Percentiles rank a stretch among this genome's conserved stretches.
phyloP scores from a whole-genome alignment of 1,284 basidiomycete genomes.

The Heterobasidion occidentale region DNA sequence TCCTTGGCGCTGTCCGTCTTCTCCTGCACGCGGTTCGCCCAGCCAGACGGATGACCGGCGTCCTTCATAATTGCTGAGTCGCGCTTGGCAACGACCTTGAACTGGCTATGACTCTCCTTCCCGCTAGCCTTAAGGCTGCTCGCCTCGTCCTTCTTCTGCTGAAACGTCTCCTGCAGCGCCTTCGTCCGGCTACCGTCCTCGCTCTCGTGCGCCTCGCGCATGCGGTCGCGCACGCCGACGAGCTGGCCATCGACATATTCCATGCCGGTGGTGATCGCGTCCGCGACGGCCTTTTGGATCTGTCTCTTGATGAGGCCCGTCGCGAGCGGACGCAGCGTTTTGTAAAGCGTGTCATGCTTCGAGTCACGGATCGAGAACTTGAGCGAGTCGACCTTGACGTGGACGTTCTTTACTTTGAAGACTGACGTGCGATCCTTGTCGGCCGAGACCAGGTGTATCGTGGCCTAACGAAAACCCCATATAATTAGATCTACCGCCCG shows the following conservation, averaged over 20 bases:
- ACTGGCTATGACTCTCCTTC: slow-evolving; percentile 57
- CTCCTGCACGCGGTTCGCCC: slow-evolving; percentile 22
- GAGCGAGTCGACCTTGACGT: slow-evolving; percentile 78
- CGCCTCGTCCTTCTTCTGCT: slow-evolving; percentile 47
- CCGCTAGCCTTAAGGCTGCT: slow-evolving; percentile 30
- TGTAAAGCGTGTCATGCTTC: slow-evolving; percentile 91
- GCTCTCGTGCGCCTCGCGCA: slow-evolving; percentile 59
- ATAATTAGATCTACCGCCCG: slow-evolving; percentile 1
- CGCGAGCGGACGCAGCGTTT: slow-evolving; percentile 69
- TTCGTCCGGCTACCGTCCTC: slow-evolving; percentile 46
- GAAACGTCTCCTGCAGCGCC: slow-evolving; percentile 66
- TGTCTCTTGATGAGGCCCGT: slow-evolving; percentile 85
- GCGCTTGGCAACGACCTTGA: slow-evolving; percentile 67
- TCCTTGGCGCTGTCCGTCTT: neutral
- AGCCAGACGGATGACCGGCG: slow-evolving; percentile 61
- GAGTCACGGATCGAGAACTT: slow-evolving; percentile 89
- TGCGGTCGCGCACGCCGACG: slow-evolving; percentile 67
- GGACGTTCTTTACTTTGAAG: slow-evolving; percentile 73
- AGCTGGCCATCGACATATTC: slow-evolving; percentile 87
- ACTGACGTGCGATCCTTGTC: slow-evolving; percentile 32
- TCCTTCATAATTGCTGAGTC: slow-evolving; percentile 52
- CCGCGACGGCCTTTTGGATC: slow-evolving; percentile 77
- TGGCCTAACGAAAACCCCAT: slow-evolving; percentile 18
- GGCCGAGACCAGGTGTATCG: slow-evolving; percentile 51
- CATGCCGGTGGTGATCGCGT: slow-evolving; percentile 72